Evolutionary conservation across 2,329 filamentous ascomycete species (phyloP).

Genomic region (Aspergillus tamarii): DNA sequence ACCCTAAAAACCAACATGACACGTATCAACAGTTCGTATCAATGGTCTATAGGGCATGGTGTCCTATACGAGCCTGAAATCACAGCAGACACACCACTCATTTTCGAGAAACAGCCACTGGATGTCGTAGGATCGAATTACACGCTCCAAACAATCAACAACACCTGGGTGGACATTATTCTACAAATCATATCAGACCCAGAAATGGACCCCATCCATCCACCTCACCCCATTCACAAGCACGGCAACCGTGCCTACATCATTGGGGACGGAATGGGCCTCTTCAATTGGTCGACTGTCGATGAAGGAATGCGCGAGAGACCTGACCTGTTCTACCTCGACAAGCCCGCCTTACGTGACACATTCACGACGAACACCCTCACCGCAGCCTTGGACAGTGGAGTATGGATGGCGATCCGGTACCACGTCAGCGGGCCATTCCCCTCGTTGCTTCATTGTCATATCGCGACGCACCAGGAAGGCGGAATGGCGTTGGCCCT

Average conservation of each 20-base stretch:
- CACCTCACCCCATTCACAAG: conserved; percentile 3
- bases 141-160: not conserved
- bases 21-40: conserved; percentile 1
- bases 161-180: conserved; percentile 5
- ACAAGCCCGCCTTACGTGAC: not conserved
- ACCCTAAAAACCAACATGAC: not conserved
- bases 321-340: conserved; percentile 1
- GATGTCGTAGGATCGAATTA: not conserved
- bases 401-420: conserved; percentile 1
- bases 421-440: not conserved
- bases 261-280: not conserved
- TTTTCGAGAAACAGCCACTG: not conserved
- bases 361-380: not conserved
- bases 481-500: conserved; percentile 1
- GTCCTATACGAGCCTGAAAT: not conserved
- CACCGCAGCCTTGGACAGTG: not conserved
- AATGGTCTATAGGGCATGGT: not conserved
- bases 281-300: conserved; percentile 6
- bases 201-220: conserved; percentile 1
- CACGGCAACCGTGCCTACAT: conserved; percentile 2
- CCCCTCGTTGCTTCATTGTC: conserved; percentile 1
- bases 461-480: conserved; percentile 4
- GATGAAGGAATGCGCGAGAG: not conserved
- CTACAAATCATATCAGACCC: not conserved
- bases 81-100: conserved; percentile 1